Conservation (phyloP, 192 early-diverging fungal genomes). For the Jimgerdemannia lactiflua region DNA sequence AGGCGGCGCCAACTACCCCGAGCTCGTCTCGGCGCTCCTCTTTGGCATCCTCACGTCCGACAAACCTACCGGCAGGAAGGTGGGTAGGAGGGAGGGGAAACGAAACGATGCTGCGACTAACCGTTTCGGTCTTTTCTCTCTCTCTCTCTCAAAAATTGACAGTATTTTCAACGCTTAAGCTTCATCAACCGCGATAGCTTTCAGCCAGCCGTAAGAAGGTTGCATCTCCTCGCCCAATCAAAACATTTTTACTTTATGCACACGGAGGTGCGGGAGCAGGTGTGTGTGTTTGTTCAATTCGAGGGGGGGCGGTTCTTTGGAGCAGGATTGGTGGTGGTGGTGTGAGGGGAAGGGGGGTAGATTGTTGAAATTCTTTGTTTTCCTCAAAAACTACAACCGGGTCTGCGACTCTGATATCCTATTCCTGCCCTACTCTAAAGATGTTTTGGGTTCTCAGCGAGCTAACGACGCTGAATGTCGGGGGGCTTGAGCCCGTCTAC, state of each 20-base stretch:
- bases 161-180: slow-evolving; percentile 56
- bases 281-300: slow-evolving; percentile 1
- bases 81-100: slow-evolving; percentile 18
- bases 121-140: slow-evolving; percentile 26
- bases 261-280: slow-evolving; percentile 35
- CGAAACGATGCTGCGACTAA: slow-evolving; percentile 21
- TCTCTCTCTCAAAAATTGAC: slow-evolving; percentile 4
- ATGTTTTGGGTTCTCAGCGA: slow-evolving; percentile 60
- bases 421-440: slow-evolving; percentile 17
- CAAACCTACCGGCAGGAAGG: slow-evolving; percentile 5
- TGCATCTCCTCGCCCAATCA: slow-evolving; percentile 33
- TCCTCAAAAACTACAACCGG: too few species aligned
- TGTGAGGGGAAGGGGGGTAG: too few species aligned
- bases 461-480: slow-evolving; percentile 45
- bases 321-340: too few species aligned
- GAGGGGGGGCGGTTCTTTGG: too few species aligned
- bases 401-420: background rate
- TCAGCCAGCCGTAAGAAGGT: slow-evolving; percentile 29
- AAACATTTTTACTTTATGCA: slow-evolving; percentile 35
- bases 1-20: slow-evolving; percentile 22
- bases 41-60: background rate
- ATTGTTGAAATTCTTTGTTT: too few species aligned
- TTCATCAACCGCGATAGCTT: slow-evolving; percentile 65
- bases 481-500: slow-evolving; percentile 50
- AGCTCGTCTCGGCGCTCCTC: slow-evolving; percentile 1